phyloP scores from a whole-genome alignment of 2,329 filamentous ascomycete species.

The Neonectria punicea region DNA sequence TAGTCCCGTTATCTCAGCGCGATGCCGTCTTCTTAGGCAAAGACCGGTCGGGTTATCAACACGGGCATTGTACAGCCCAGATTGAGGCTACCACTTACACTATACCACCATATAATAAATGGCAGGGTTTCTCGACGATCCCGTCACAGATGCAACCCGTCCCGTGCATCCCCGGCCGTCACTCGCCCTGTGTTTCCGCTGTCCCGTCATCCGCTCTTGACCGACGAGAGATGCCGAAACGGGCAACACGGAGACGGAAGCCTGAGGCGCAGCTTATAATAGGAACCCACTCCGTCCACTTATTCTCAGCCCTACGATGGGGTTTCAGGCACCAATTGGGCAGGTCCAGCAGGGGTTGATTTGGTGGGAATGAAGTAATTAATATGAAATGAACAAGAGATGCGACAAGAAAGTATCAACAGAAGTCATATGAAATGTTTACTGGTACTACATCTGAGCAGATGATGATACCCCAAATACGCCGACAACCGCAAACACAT shows the following conservation, averaged over 20 bases:
- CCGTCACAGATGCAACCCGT: slow-evolving; percentile 12
- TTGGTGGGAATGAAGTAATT: too few species aligned
- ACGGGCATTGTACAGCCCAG: too few species aligned
- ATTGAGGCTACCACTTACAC: not conserved
- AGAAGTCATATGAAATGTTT: too few species aligned
- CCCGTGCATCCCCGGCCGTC: not conserved
- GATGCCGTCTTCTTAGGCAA: not conserved
- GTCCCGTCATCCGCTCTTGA: not conserved
- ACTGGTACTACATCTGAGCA: too few species aligned
- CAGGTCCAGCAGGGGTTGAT: too few species aligned
- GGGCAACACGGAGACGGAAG: slow-evolving; percentile 5
- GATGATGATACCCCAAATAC: too few species aligned
- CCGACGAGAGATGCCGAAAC: slow-evolving; percentile 5
- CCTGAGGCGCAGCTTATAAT: slow-evolving; percentile 5
- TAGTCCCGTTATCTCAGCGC: not conserved
- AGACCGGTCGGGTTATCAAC: not conserved
- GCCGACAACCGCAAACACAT: not conserved
- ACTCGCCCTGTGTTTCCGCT: slow-evolving; percentile 7
- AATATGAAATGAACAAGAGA: too few species aligned
- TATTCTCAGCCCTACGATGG: slow-evolving; percentile 20
- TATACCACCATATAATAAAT: not conserved
- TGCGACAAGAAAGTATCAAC: too few species aligned
- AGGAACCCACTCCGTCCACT: slow-evolving; percentile 10
- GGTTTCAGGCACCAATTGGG: too few species aligned
- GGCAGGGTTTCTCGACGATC: slow-evolving; percentile 1